Base-by-base conservation (phyloP, 176 grass and related monocot species). In the Hordeum marinum region DNA sequence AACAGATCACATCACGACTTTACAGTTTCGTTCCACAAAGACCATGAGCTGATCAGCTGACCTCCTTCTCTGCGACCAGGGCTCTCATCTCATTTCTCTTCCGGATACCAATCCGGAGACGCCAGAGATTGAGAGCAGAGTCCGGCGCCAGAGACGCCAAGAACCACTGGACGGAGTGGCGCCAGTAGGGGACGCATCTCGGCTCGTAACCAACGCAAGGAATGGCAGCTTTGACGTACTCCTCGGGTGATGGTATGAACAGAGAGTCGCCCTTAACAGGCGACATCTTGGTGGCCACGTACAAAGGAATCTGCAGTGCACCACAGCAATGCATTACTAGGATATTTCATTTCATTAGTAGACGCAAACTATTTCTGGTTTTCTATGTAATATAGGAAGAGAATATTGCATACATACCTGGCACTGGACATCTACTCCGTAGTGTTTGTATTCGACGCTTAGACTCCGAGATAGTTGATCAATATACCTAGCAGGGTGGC, bases 391-490 rank as follows among this genome's bases (percentile, higher is more conserved):
- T 7, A 52, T 15, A 52, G 7, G 48, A 52, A 52, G 15, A 52
- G 15, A 6, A 18, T 7, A 52, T 14, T 52, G 15, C 48, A 52
- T 52, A 15, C 48, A 52, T 52, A 94, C 94, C 92, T 97, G 92
- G 45, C 94, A 97, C 68, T 97, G 94, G 39, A 97, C 83, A 70
- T 97, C 90, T 25, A 94, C 81, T 63, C 92, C 94, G 29, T 71
- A 80, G 18, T 82, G 67, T 55, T 87, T 91, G 88, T 97, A 97
- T 86, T 97, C 92, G 18, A 65, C 86, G 77, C 59, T 76, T 11
- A 97, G 40, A 84, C 94, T 80, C 80, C 87, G 91, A 54, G 94
- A 97, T 35, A 97, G 92, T 69, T 87, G 84, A 68, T 94, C 92
- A 59, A 97, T 8, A 59, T 92, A 97, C 85, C 94, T 97, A 18